phyloP scores from a whole-genome alignment of 169 alveolate species.

The Cryptosporidium parvum region DNA sequence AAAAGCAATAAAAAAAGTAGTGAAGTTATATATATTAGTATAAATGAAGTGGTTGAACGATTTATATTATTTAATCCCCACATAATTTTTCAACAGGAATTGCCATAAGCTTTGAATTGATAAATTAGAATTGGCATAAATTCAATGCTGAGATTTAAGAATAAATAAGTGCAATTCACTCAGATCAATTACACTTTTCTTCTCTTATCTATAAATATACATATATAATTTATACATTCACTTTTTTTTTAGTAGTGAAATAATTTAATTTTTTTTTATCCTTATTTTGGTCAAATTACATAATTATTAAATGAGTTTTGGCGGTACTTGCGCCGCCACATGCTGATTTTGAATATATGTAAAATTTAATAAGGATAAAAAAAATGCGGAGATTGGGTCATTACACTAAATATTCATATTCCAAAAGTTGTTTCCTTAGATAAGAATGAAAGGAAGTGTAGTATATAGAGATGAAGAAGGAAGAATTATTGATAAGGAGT shows the following conservation, averaged over 20 bases:
- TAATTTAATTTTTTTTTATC: background rate
- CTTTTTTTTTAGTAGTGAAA: too few species aligned
- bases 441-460: conserved; percentile 4
- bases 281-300: conserved; percentile 1
- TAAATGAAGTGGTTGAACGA: background rate
- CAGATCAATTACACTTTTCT: background rate
- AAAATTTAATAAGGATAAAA: background rate
- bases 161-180: background rate
- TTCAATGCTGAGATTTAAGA: background rate
- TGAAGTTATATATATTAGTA: background rate
- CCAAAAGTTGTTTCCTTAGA: background rate
- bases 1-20: background rate
- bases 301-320: background rate
- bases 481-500: conserved; percentile 21
- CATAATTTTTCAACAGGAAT: background rate
- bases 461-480: conserved; percentile 39
- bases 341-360: background rate
- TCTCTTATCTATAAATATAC: too few species aligned
- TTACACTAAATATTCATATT: background rate
- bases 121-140: background rate
- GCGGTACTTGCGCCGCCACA: conserved; percentile 2
- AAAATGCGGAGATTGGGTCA: background rate
- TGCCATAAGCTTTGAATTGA: background rate
- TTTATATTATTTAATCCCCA: background rate
- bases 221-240: too few species aligned